Percentiles rank a stretch among this genome's conserved stretches.
phyloP scores from a whole-genome alignment of 192 early-diverging fungal species.

The Coemansia pectinata region DNA sequence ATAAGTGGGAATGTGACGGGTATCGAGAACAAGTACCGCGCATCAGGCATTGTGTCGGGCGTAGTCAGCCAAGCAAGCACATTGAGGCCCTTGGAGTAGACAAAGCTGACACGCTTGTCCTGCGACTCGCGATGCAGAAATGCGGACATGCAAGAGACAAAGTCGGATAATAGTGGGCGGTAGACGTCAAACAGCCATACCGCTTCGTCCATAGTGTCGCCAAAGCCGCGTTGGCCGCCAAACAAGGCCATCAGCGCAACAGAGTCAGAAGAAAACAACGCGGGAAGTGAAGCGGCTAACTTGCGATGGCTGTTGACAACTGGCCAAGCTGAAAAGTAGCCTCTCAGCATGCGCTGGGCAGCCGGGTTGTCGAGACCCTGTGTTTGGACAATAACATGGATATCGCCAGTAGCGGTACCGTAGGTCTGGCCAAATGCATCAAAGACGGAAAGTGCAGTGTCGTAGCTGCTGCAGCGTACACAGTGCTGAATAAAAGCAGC shows the following conservation, averaged over 20 bases:
- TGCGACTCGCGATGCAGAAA: slow-evolving; percentile 61
- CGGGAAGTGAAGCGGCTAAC: neutral
- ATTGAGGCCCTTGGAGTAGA: slow-evolving; percentile 69
- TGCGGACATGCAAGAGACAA: slow-evolving; percentile 70
- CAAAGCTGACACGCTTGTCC: slow-evolving; percentile 54
- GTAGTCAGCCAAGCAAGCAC: slow-evolving; percentile 77
- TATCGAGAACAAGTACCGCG: slow-evolving; percentile 67
- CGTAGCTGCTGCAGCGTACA: neutral
- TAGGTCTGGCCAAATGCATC: neutral
- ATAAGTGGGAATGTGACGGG: slow-evolving; percentile 80
- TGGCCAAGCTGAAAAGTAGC: slow-evolving; percentile 25
- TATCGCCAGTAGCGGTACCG: neutral
- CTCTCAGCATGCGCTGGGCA: slow-evolving; percentile 15
- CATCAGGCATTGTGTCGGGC: slow-evolving; percentile 67
- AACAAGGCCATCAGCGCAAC: slow-evolving; percentile 78
- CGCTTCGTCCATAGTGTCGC: slow-evolving; percentile 81
- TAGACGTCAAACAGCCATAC: slow-evolving; percentile 73
- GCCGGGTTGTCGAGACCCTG: slow-evolving; percentile 4
- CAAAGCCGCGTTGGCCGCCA: slow-evolving; percentile 91
- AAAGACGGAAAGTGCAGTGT: slow-evolving; percentile 2
- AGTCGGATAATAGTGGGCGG: slow-evolving; percentile 66
- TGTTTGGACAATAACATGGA: slow-evolving; percentile 13
- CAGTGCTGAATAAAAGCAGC: slow-evolving; percentile 17
- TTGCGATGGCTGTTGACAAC: neutral
- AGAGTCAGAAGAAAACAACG: slow-evolving; percentile 42